Evolutionary conservation across 2,329 filamentous ascomycete species (phyloP), one percentile per base, ranked within the genome.

Genomic region (Ploettnerulaceae sp.): DNA sequence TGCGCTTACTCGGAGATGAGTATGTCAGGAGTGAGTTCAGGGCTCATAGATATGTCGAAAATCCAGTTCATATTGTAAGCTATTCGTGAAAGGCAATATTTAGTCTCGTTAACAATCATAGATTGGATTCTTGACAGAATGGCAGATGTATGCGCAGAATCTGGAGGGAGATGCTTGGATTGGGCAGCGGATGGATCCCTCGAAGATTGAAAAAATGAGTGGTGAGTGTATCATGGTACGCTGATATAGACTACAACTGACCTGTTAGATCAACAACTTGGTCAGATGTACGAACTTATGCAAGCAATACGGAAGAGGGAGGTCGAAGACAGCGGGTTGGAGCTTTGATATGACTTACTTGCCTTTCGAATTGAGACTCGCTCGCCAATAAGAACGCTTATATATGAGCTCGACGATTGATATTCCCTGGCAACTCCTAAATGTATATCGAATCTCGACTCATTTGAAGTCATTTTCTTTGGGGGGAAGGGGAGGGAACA

Each of bases 101-200:
- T n/a, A 17, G 15, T 22, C n/a, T 7, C 31, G 43, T 41, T 51
- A 37, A 53, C 37, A n/a, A 11, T 37, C 9, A 6, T 56, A 95
- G 89, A 89, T 97, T 59, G 93, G 91, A 1, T 98, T 98, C 66
- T 74, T 98, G 57, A 91, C 87, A 0, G 90, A 97, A 67, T 98
- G 91, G 91, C 93, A 98, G 67, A 71, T 88, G 42, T 98, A 97
- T 63, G 90, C 89, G 2, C 91, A 98, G 65, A 83, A 89, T 64
- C 71, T 98, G 12, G 91, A 97, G 63, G 91, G 90, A 0, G 84
- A 95, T 43, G 67, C 75, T 0, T 97, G 93, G 93, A 74, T 77
- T 49, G 91, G 84, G 1, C 87, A 88, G 54, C 91, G 84, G 65
- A 75, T 97, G 65, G 91, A 97, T 54, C 79, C 80, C 57, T 73